phyloP scores from a whole-genome alignment of 2,329 filamentous ascomycete species.

The Phaeosphaeriaceae sp. region DNA sequence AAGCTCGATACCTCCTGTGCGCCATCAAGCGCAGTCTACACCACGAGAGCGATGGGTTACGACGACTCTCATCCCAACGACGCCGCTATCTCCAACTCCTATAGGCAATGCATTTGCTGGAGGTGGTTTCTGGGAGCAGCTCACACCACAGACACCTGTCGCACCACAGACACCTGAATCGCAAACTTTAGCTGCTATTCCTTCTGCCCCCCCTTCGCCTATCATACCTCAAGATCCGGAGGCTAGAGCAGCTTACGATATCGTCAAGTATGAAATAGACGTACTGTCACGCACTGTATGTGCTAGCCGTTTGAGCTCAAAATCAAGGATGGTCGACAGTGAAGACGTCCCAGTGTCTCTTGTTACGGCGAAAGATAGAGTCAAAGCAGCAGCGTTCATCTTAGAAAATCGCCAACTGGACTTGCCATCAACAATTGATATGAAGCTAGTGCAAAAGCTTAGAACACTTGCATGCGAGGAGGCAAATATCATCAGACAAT shows the following conservation, averaged over 20 bases:
- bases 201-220: slow-evolving; percentile 4
- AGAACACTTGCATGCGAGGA: slow-evolving; percentile 9
- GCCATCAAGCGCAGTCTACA: slow-evolving; percentile 1
- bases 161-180: slow-evolving; percentile 2
- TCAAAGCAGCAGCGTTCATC: slow-evolving; percentile 5
- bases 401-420: not conserved
- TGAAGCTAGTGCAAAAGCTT: not conserved
- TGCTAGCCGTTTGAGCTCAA: slow-evolving; percentile 6
- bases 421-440: not conserved
- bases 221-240: slow-evolving; percentile 1
- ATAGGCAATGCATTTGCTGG: slow-evolving; percentile 24
- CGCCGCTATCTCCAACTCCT: slow-evolving; percentile 18
- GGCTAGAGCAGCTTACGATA: slow-evolving; percentile 9
- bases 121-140: slow-evolving; percentile 23
- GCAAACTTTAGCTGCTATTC: not conserved
- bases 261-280: slow-evolving; percentile 1
- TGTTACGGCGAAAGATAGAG: slow-evolving; percentile 5
- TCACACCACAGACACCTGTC: slow-evolving; percentile 7
- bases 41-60: slow-evolving; percentile 26
- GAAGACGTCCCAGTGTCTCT: slow-evolving; percentile 14
- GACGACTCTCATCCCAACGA: slow-evolving; percentile 11
- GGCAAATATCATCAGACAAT: not conserved
- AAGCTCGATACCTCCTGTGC: not conserved
- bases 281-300: slow-evolving; percentile 12
- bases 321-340: slow-evolving; percentile 1